Percentiles rank a stretch among this genome's conserved stretches.
Conservation (phyloP, 495 filamentous ascomycete species). For the Annulohypoxylon moriforme region DNA sequence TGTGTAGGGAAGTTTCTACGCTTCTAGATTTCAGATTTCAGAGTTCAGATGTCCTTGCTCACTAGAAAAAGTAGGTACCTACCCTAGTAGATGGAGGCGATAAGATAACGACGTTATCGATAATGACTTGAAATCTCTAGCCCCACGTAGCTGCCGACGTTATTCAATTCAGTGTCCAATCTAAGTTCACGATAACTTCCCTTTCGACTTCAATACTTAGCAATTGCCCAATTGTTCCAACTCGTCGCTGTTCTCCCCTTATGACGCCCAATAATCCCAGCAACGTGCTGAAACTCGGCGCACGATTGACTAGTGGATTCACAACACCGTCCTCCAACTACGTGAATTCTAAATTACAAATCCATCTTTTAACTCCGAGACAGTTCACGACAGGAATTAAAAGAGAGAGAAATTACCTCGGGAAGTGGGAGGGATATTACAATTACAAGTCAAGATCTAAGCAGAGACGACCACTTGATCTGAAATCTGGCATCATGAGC, state of each 20-base stretch:
- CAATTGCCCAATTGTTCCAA: background rate
- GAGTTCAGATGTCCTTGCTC: background rate
- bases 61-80: background rate
- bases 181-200: background rate
- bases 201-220: background rate
- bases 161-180: background rate
- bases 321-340: background rate
- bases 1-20: background rate
- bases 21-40: background rate
- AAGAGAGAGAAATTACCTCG: background rate
- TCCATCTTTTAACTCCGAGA: background rate
- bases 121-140: constrained; percentile 7
- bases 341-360: background rate
- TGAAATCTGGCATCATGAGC: no score
- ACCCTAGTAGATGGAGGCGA: constrained; percentile 17
- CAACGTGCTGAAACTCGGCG: constrained; percentile 9
- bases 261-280: background rate
- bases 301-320: background rate
- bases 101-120: constrained; percentile 30
- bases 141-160: background rate
- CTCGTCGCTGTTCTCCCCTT: background rate
- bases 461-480: no score
- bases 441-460: no score
- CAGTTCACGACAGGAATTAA: no score
- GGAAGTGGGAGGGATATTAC: no score